Conservation (phyloP, 192 early-diverging fungal species). For the Coemansia asiatica region DNA sequence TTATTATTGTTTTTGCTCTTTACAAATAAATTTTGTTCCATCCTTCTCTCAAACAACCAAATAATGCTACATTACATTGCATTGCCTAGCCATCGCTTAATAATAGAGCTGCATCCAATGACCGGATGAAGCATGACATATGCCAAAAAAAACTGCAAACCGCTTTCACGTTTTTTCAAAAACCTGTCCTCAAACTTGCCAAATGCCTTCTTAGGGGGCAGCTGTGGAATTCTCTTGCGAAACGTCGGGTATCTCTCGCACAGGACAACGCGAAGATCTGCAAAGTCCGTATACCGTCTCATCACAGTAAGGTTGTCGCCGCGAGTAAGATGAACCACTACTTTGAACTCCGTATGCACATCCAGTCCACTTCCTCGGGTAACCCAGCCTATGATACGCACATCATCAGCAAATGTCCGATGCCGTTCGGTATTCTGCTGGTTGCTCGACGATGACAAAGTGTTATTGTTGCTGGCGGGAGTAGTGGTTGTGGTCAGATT, state of each 20-base stretch:
- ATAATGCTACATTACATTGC: not conserved
- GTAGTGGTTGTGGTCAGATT: no score
- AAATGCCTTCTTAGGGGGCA: slow-evolving; percentile 51
- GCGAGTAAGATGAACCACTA: slow-evolving; percentile 31
- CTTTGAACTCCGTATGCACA: slow-evolving; percentile 53
- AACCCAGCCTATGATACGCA: slow-evolving; percentile 51
- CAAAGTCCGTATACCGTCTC: slow-evolving; percentile 55
- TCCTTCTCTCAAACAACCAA: no score
- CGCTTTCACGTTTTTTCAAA: slow-evolving; percentile 50
- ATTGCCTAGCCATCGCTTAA: slow-evolving; percentile 58
- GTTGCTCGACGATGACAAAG: not conserved
- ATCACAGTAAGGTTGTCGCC: slow-evolving; percentile 45
- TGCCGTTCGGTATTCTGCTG: not conserved
- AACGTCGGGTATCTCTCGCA: slow-evolving; percentile 38
- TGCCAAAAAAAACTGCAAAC: slow-evolving; percentile 54
- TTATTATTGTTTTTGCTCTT: no score
- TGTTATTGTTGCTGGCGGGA: no score
- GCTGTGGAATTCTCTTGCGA: slow-evolving; percentile 40
- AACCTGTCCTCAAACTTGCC: slow-evolving; percentile 55
- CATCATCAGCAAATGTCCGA: slow-evolving; percentile 39
- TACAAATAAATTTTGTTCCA: no score
- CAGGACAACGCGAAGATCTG: slow-evolving; percentile 35
- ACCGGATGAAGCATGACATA: slow-evolving; percentile 56
- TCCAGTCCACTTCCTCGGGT: slow-evolving; percentile 47
- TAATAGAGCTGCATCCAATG: slow-evolving; percentile 50